A percentile compares a stretch with the other conserved stretches of the same genome.
Evolutionary conservation across 305 asterid genomes (phyloP).

Genomic region (Fraxinus greggii): DNA sequence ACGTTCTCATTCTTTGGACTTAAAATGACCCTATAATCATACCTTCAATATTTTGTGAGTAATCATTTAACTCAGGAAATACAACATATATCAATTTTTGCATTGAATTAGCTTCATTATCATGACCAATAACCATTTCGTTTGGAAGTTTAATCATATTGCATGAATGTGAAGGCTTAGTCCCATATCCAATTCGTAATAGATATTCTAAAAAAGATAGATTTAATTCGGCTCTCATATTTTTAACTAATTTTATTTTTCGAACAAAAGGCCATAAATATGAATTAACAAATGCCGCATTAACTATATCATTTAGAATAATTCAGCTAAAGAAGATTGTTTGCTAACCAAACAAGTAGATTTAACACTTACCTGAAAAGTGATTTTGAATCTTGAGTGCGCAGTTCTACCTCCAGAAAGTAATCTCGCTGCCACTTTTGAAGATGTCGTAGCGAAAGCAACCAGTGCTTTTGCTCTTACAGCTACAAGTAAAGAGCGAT

Average conservation of each 20-base stretch:
- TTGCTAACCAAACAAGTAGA: not conserved
- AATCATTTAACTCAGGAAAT: not conserved
- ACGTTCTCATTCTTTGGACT: not conserved
- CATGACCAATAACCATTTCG: not conserved
- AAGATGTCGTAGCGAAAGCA: not conserved
- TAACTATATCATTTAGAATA: not conserved
- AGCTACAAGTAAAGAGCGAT: not conserved
- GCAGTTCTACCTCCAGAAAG: constrained; percentile 1
- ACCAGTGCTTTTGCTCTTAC: not conserved
- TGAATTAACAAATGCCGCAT: not conserved
- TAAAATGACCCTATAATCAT: not conserved
- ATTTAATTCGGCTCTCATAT: not conserved
- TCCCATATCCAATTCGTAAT: not conserved
- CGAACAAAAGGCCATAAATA: not conserved
- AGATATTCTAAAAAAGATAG: not conserved
- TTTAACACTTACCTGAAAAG: not conserved
- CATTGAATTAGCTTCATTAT: not conserved
- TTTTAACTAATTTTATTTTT: not conserved
- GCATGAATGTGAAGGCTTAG: not conserved
- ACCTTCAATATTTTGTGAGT: not conserved
- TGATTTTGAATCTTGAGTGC: constrained; percentile 17
- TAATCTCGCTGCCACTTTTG: not conserved
- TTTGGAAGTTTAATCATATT: not conserved
- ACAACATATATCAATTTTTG: not conserved
- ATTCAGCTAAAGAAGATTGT: not conserved